phyloP scores from a whole-genome alignment of 2,329 filamentous ascomycete species.

The Neobulgaria alba region DNA sequence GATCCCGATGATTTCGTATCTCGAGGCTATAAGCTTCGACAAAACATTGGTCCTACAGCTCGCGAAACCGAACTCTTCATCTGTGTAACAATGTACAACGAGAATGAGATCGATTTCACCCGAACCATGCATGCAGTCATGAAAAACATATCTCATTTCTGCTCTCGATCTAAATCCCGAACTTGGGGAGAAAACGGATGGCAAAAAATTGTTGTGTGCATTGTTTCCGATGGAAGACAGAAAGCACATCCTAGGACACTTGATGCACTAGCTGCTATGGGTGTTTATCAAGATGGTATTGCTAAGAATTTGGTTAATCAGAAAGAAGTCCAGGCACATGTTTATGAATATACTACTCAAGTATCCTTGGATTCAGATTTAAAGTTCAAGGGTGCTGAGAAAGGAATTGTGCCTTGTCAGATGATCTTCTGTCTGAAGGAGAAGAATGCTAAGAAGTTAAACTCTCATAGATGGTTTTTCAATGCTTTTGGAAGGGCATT shows the following conservation, averaged over 20 bases:
- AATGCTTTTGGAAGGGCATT: slow-evolving; percentile 91
- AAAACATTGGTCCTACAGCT: slow-evolving; percentile 74
- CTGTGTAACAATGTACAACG: slow-evolving; percentile 98
- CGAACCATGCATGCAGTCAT: slow-evolving; percentile 98
- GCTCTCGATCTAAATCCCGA: slow-evolving; percentile 79
- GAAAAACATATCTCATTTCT: slow-evolving; percentile 97
- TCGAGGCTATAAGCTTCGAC: slow-evolving; percentile 83
- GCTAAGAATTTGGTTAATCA: slow-evolving; percentile 98
- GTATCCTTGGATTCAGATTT: slow-evolving; percentile 91
- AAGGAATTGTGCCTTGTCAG: slow-evolving; percentile 95
- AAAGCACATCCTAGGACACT: slow-evolving; percentile 90
- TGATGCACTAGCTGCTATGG: slow-evolving; percentile 91
- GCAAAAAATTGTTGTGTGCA: slow-evolving; percentile 98
- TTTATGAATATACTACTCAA: slow-evolving; percentile 98
- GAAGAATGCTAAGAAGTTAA: slow-evolving; percentile 94
- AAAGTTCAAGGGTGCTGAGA: slow-evolving; percentile 98
- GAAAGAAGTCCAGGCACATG: slow-evolving; percentile 88
- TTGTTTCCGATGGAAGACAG: slow-evolving; percentile 89
- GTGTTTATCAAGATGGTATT: slow-evolving; percentile 96
- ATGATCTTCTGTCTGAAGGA: slow-evolving; percentile 99
- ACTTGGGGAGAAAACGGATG: slow-evolving; percentile 97
- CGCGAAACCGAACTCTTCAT: slow-evolving; percentile 95
- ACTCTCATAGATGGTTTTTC: slow-evolving; percentile 99
- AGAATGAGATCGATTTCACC: slow-evolving; percentile 93
- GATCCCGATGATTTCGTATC: slow-evolving; percentile 90